These are phyloP conservation scores for Fusarium ramigenum DNA, from an alignment of 2,329 filamentous ascomycete genomes.

Conservation along the genomic window DNA sequence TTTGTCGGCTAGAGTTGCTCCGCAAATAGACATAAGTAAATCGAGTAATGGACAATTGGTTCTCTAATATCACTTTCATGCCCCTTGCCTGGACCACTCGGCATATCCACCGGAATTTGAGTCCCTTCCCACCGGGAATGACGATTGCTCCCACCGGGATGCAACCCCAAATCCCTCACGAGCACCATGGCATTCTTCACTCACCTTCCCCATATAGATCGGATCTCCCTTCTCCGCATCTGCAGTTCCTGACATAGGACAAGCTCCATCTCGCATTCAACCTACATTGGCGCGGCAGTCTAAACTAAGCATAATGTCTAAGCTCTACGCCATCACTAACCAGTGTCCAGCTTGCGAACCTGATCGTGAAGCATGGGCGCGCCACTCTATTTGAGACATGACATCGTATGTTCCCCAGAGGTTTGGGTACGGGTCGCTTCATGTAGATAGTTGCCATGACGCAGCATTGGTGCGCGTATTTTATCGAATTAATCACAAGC, in stretches of 20 bases:
- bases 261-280: neutral
- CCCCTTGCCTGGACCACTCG: no score
- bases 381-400: neutral
- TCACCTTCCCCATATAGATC: neutral
- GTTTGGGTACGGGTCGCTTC: neutral
- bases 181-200: fast-evolving
- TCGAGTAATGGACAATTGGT: neutral
- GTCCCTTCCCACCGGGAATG: neutral
- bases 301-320: neutral
- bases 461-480: slow-evolving; percentile 24
- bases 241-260: neutral
- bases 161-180: neutral
- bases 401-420: neutral
- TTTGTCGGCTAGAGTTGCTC: neutral
- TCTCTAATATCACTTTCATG: neutral
- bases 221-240: neutral
- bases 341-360: neutral
- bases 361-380: neutral
- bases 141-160: neutral
- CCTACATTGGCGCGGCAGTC: neutral
- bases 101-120: neutral
- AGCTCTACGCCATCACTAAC: neutral
- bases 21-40: fast-evolving
- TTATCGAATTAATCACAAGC: neutral
- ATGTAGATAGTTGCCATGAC: neutral